A percentile compares a stretch with the other conserved stretches of the same genome.
Conservation (phyloP, 495 filamentous ascomycete genomes). For the Schizothecium vesticola region DNA sequence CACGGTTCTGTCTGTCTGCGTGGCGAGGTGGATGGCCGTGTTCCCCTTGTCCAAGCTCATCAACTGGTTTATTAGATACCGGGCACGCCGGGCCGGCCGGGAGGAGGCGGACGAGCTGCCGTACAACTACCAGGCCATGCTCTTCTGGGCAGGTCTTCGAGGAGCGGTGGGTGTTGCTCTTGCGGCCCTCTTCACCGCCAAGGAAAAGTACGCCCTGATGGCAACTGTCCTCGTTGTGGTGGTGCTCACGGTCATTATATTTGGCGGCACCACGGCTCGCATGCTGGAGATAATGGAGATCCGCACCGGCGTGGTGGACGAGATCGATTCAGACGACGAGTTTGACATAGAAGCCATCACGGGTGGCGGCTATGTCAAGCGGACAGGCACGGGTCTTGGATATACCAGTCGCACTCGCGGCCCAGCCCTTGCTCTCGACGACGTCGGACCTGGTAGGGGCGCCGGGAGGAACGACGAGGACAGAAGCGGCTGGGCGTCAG, state of each 20-base stretch:
- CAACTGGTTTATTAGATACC: constrained; percentile 89
- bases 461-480: constrained; percentile 21
- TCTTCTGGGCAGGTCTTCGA: constrained; percentile 96
- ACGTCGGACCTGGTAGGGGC: constrained; percentile 36
- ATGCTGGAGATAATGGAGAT: constrained; percentile 97
- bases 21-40: constrained; percentile 85
- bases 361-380: constrained; percentile 69
- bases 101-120: constrained; percentile 87
- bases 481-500: constrained; percentile 46
- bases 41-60: constrained; percentile 87
- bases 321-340: constrained; percentile 94
- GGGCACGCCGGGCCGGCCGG: constrained; percentile 67
- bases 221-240: constrained; percentile 96
- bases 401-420: constrained; percentile 49
- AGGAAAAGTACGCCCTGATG: constrained; percentile 70
- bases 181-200: constrained; percentile 78
- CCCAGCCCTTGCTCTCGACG: constrained; percentile 51
- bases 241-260: constrained; percentile 96
- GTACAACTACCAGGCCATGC: constrained; percentile 90
- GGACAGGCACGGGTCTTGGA: constrained; percentile 62
- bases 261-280: constrained; percentile 94
- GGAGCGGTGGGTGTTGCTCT: constrained; percentile 95
- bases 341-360: constrained; percentile 90
- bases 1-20: constrained; percentile 83
- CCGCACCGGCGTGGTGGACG: constrained; percentile 89